These are phyloP conservation scores for Panellus pusillus DNA, from an alignment of 768 basidiomycete species.

Conservation along the genomic window DNA sequence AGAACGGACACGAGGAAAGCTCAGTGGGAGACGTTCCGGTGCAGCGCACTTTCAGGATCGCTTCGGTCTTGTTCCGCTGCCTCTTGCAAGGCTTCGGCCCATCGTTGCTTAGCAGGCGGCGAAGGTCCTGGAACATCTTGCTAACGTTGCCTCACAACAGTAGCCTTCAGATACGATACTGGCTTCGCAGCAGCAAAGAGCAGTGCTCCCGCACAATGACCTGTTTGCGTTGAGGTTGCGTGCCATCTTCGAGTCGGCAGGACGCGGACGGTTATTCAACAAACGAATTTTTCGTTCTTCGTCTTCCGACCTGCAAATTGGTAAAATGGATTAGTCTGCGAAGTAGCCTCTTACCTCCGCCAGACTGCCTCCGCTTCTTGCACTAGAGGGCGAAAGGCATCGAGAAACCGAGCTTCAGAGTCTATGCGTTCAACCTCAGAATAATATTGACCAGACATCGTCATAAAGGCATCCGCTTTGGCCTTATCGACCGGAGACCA, in stretches of 20 bases:
- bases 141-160: neutral
- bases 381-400: constrained; percentile 11
- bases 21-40: neutral
- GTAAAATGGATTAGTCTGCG: too few relatives aligned
- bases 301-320: too few relatives aligned
- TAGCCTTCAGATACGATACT: too few relatives aligned
- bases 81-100: constrained; percentile 13
- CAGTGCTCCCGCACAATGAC: too few relatives aligned
- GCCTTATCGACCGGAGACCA: constrained; percentile 4
- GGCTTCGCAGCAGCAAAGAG: too few relatives aligned
- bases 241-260: too few relatives aligned
- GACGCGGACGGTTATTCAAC: too few relatives aligned
- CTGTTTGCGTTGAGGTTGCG: too few relatives aligned
- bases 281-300: too few relatives aligned
- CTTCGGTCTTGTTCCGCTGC: constrained; percentile 1
- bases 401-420: constrained; percentile 6
- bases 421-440: neutral
- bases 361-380: neutral
- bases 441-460: constrained; percentile 4
- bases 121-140: neutral
- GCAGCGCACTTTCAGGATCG: neutral
- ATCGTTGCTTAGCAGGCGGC: constrained; percentile 1
- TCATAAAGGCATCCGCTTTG: constrained; percentile 11
- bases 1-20: neutral
- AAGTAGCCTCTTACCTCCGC: neutral